These are phyloP conservation scores for Magnolia officinalis DNA, from an alignment of 164 flowering plant genomes.

Conservation along the genomic window DNA sequence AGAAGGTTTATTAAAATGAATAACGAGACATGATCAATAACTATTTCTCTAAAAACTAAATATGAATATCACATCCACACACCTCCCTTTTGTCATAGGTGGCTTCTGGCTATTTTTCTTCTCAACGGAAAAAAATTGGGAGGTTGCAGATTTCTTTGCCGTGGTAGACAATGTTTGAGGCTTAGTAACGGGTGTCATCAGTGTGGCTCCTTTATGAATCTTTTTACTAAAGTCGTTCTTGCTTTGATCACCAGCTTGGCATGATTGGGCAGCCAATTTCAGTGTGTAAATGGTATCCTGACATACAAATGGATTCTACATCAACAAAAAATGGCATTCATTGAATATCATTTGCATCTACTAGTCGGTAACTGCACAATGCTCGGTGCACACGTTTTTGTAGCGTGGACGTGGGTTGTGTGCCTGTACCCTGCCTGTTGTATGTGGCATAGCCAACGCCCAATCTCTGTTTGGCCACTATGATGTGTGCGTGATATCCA, in stretches of 20 bases:
- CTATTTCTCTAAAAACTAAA: too few species aligned
- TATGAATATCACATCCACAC: neutral
- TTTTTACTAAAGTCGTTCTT: conserved; percentile 29
- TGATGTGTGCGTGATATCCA: too few species aligned
- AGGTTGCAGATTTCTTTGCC: conserved; percentile 23
- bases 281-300: conserved; percentile 53
- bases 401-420: too few species aligned
- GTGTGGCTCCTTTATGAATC: conserved; percentile 17
- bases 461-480: too few species aligned
- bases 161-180: conserved; percentile 20
- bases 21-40: too few species aligned
- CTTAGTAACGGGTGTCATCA: conserved; percentile 12
- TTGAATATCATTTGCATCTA: too few species aligned
- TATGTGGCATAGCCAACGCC: too few species aligned
- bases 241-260: conserved; percentile 23
- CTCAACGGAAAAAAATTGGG: neutral
- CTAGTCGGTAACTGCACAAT: too few species aligned
- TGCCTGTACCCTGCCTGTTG: too few species aligned
- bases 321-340: neutral
- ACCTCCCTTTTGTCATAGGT: conserved; percentile 14
- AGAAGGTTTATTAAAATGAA: neutral
- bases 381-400: too few species aligned
- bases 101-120: conserved; percentile 1
- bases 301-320: conserved; percentile 51
- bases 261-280: conserved; percentile 51